Evolutionary conservation across 306 rosid species (phyloP).

Genomic region (Begonia fuchsioides): DNA sequence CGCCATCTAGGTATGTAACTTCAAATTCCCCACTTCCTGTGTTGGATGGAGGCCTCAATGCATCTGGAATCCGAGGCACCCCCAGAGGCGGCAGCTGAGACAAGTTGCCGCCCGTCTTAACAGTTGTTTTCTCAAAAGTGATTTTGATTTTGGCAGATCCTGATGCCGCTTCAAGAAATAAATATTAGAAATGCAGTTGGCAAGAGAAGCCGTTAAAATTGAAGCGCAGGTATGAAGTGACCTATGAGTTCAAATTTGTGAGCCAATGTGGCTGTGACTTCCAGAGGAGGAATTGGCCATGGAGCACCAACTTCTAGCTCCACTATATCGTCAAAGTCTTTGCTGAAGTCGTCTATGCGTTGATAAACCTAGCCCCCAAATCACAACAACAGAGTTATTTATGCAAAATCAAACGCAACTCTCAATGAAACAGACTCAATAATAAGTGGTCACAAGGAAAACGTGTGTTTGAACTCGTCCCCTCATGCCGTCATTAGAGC

Average conservation of each 20-base stretch:
- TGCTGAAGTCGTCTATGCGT: constrained; percentile 67
- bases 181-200: background rate
- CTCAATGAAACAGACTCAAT: too few relatives aligned
- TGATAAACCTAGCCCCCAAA: constrained; percentile 56
- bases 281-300: constrained; percentile 70
- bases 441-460: too few relatives aligned
- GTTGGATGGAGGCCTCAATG: constrained; percentile 60
- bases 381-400: background rate
- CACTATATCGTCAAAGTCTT: constrained; percentile 79
- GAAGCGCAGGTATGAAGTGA: constrained; percentile 18
- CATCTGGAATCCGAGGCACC: constrained; percentile 67
- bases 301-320: too few relatives aligned
- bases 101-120: constrained; percentile 61
- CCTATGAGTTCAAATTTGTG: constrained; percentile 90
- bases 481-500: too few relatives aligned
- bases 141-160: constrained; percentile 70
- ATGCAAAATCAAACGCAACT: too few relatives aligned
- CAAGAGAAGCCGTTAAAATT: background rate
- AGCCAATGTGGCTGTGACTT: constrained; percentile 78
- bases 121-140: constrained; percentile 63
- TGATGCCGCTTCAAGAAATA: constrained; percentile 9
- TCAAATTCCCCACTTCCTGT: constrained; percentile 58
- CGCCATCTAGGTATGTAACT: constrained; percentile 48
- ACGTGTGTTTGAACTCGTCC: too few relatives aligned
- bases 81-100: constrained; percentile 80